phyloP scores from a whole-genome alignment of 1,284 basidiomycete genomes.

The Mycena sp. region DNA sequence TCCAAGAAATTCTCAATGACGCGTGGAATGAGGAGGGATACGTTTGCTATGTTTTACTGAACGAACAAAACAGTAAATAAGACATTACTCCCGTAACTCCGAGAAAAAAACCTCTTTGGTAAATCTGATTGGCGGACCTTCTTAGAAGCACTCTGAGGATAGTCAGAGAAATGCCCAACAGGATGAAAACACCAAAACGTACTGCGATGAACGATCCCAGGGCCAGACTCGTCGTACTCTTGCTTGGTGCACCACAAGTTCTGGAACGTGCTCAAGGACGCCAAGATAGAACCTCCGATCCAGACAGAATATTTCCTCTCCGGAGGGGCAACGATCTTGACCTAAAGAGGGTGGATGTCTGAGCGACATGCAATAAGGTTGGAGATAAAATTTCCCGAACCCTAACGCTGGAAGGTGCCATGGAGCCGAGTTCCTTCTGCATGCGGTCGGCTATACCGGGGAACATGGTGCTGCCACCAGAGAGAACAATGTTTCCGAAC shows the following conservation, averaged over 20 bases:
- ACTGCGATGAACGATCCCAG: constrained; percentile 71
- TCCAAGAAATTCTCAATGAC: no score
- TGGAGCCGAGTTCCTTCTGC: constrained; percentile 94
- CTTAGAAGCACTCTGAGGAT: constrained; percentile 4
- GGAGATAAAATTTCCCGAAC: background rate
- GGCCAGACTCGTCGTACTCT: constrained; percentile 90
- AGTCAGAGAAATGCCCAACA: background rate
- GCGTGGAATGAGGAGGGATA: no score
- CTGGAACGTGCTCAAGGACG: constrained; percentile 97
- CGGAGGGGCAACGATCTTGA: constrained; percentile 93
- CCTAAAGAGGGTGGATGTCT: constrained; percentile 36
- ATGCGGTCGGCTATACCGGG: constrained; percentile 96
- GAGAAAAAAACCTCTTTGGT: no score
- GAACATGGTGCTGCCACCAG: constrained; percentile 98
- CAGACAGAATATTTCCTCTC: constrained; percentile 73
- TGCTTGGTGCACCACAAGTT: constrained; percentile 93
- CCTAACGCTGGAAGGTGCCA: constrained; percentile 89
- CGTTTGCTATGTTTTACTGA: no score
- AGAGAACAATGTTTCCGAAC: constrained; percentile 94
- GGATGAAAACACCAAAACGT: background rate
- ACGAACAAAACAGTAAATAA: no score
- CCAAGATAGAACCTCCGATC: constrained; percentile 89
- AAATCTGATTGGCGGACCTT: no score
- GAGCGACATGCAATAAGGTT: background rate
- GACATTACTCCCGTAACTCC: no score